These are phyloP conservation scores for Ramaria sp. DNA, from an alignment of 768 basidiomycete genomes.

Conservation along the genomic window DNA sequence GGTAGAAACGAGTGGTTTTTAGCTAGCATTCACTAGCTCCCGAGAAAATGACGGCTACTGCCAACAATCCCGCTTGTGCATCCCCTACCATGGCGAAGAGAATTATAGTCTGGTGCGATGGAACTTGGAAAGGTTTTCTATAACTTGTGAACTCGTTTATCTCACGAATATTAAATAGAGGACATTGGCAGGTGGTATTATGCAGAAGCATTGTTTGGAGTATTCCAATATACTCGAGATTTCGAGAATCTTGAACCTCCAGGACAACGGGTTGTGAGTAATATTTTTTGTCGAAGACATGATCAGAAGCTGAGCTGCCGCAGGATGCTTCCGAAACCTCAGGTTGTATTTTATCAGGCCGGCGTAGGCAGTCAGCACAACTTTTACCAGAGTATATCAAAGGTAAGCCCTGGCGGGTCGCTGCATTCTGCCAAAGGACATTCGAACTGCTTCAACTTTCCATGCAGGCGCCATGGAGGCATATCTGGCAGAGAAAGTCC, in stretches of 20 bases:
- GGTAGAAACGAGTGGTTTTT: background rate
- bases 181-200: constrained; percentile 29
- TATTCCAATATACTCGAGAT: constrained; percentile 17
- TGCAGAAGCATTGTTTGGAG: constrained; percentile 14
- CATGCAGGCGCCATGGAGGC: constrained; percentile 49
- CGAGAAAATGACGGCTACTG: no score
- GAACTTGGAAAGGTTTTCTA: constrained; percentile 29
- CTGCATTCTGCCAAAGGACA: background rate
- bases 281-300: background rate
- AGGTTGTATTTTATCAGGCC: constrained; percentile 54
- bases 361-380: constrained; percentile 50
- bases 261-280: constrained; percentile 21
- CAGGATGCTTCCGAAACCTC: constrained; percentile 35
- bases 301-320: background rate
- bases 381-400: constrained; percentile 48
- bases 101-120: constrained; percentile 66
- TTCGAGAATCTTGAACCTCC: constrained; percentile 20
- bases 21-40: no score
- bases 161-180: background rate
- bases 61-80: no score
- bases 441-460: background rate
- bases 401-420: constrained; percentile 25
- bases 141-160: background rate
- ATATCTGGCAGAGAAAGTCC: constrained; percentile 57
- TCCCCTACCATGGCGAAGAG: constrained; percentile 32